Evolutionary conservation across 805 yeast species (phyloP), one percentile per base, ranked within the genome.

Genomic region (Vanderwaltozyma tropicalis): DNA sequence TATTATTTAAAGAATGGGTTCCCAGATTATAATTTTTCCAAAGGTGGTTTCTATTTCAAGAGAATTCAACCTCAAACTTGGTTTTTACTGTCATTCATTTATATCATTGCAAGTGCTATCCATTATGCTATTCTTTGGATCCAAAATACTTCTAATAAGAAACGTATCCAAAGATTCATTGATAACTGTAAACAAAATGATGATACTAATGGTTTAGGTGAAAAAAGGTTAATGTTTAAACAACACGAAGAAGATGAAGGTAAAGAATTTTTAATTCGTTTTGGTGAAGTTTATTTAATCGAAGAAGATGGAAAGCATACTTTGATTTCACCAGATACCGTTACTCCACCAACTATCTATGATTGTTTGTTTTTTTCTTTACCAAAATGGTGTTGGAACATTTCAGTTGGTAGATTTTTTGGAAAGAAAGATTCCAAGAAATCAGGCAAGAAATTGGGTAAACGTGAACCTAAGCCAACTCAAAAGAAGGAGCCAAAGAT

Each of bases 1-100:
- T 87, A 76, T 58, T 92, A 84, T 61, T 65, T 83, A 38, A 67
- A 73, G 31, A 72, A 75, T 47, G 96, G 97, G 7, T 89, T 92
- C 62, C 97, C 98, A 6, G 68, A 70, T 43, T 85, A 82, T 72
- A 76, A 77, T 41, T 84, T 78, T 13, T 69, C 76, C 16, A 84
- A 75, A 44, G 64, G 64, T 43, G 63, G 64, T 2, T 60, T 37
- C 74, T 81, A 66, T 67, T 67, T 44, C 74, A 80, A 56, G 55
- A 74, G 52, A 70, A 58, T 86, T 68, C 69, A 72, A 80, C 51
- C 96, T 87, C 17, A 80, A 80, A 28, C 54, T 72, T 24, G 47
- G 69, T 10, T 76, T 34, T 73, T 82, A 0, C 28, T 78, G 2
- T 47, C 63, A 3, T 64, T 80, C 25, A 52, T 84, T 21, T 73